Base-by-base conservation (phyloP, 1,284 basidiomycete species). In the Schizophyllum amplum region DNA sequence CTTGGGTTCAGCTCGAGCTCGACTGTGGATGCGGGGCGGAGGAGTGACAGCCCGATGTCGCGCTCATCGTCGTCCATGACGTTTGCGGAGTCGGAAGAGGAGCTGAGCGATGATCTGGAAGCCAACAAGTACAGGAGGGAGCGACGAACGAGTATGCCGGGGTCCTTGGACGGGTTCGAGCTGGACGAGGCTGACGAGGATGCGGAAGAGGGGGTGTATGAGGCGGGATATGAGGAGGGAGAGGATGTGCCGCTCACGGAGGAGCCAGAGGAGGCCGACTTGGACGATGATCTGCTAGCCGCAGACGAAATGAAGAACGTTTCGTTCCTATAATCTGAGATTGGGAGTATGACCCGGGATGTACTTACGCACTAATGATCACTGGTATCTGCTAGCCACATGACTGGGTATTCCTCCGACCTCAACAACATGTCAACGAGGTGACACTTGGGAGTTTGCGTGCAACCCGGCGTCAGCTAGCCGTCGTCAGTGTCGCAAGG, bases 221-320 rank as follows among this genome's bases (percentile, higher is more conserved):
- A 67, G 23, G 67, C 62, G n/a, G 60, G 62, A 1, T 60, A 65
- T 20, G 65, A 65, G 3, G 62, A 64, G 15, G 67, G 67, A 11
- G 72, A 71, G 1, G 68, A 65, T 25, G 69, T 69, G 13, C 66
- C 69, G 6, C 71, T 70, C 48, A 72, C 74, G 47, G 76, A 77
- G 22, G 78, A 77, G 51, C 79, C 80, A 57, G 79, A 75, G 22
- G 83, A 86, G 61, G 79, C 83, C 58, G 80, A 79, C 20, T 87
- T 92, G 65, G 88, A 91, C 66, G 89, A 93, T 64, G 90, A 92
- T 68, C 72, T 93, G 58, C 72, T 90, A 51, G 89, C 87, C 47
- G 81, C 87, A 13, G 90, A 86, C 17, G 89, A 92, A 75, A 92
- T 93, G 90, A 81, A 83, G 72, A 86, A 86, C 65, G 87, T 92